These are phyloP conservation scores for Monosporascus sp. DNA, from an alignment of 2,329 filamentous ascomycete species.

Conservation along the genomic window DNA sequence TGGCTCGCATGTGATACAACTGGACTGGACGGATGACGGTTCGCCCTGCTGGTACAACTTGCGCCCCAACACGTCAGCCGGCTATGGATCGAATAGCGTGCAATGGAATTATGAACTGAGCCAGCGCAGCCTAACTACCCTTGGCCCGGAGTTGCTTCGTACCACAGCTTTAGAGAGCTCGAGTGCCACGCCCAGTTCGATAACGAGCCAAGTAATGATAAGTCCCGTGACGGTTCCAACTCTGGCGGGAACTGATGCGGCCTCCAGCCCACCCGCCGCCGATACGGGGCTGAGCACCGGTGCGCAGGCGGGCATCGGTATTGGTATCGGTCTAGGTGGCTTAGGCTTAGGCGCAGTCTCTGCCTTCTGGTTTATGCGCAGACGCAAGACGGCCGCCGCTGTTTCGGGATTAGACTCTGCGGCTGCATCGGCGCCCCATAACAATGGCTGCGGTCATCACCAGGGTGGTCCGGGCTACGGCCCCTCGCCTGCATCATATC, in stretches of 20 bases:
- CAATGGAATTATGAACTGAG: background rate
- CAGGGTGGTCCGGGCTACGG: background rate
- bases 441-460: conserved; percentile 1
- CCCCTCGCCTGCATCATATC: background rate
- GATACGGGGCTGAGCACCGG: conserved; percentile 1
- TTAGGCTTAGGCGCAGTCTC: conserved; percentile 3
- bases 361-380: background rate
- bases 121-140: background rate
- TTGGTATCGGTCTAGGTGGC: conserved; percentile 4
- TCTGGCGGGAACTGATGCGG: background rate
- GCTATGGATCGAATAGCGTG: conserved; percentile 2
- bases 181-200: background rate
- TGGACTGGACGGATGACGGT: conserved; percentile 2
- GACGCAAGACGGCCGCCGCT: background rate
- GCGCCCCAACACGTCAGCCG: background rate
- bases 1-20: conserved; percentile 1
- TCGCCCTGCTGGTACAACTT: conserved; percentile 9
- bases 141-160: conserved; percentile 1
- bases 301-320: conserved; percentile 7
- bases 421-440: conserved; percentile 4
- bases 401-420: conserved; percentile 1
- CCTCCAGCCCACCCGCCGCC: background rate
- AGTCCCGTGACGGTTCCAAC: background rate
- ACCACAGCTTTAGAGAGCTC: background rate
- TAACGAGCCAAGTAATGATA: background rate